These are phyloP conservation scores for Taphrina communis DNA, from an alignment of 1,139 yeast species.

Conservation along the genomic window DNA sequence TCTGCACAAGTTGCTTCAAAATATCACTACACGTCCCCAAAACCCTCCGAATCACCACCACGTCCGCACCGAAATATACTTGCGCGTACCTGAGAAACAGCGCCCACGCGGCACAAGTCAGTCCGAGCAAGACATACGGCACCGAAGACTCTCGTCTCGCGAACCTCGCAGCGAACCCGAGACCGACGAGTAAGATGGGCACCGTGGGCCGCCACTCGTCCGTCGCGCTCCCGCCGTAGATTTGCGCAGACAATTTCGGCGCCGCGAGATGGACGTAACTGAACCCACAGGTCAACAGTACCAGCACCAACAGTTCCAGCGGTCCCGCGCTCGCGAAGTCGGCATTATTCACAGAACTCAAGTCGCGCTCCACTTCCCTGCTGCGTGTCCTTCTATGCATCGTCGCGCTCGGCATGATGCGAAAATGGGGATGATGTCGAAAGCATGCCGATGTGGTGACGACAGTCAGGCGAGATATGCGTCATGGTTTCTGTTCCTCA, in stretches of 20 bases:
- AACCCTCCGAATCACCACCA: neutral
- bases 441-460: no score
- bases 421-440: no score
- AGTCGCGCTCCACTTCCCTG: conserved; percentile 12
- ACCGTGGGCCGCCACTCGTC: conserved; percentile 7
- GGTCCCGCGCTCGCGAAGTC: conserved; percentile 19
- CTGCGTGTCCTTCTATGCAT: conserved; percentile 11
- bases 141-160: neutral
- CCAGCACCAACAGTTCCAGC: conserved; percentile 2
- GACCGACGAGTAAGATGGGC: conserved; percentile 9
- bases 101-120: neutral
- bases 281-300: neutral
- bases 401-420: neutral
- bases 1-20: neutral
- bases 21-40: neutral
- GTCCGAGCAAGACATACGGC: neutral
- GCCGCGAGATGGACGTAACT: conserved; percentile 1
- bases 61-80: conserved; percentile 2
- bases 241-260: conserved; percentile 13
- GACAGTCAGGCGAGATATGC: no score
- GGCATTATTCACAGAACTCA: neutral
- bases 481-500: no score
- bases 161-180: neutral
- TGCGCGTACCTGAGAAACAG: neutral
- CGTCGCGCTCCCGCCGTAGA: conserved; percentile 5